Base-by-base conservation (phyloP, 768 basidiomycete genomes). In the Termitomyces sp. region DNA sequence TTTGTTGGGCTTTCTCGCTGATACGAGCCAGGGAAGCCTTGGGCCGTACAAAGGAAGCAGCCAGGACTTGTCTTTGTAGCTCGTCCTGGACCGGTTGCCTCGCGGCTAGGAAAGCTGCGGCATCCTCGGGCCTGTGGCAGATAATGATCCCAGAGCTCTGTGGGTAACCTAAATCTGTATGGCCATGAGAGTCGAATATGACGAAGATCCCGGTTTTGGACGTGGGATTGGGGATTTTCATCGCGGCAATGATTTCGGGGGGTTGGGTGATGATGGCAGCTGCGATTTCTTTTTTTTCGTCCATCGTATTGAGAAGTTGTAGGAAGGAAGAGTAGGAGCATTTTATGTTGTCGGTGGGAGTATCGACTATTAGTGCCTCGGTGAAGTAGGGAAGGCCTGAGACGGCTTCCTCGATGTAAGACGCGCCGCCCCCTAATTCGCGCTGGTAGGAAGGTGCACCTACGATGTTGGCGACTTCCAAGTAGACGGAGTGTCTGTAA, bases 341-440 rank as follows among this genome's bases (percentile, higher is more conserved):
- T 3, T 9, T 3, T 8, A 36, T 1, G 3, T n/a, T 6, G 7
- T 47, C 29, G 5, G 31, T 8, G 10, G 17, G 40, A 11, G 3
- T 9, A 25, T 5, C 8, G 45, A 14, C 10, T 1, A 25, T 11
- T 2, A 36, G 12, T 7, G 25, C 34, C 31, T 48, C 29, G 32
- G 1, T 46, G 32, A 56, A 56, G 43, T 56, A 56, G 11, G 56
- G 43, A 12, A 56, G 14, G 17, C 56, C 56, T 20, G 31, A 1
- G 7, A 36, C 9, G 8, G n/a, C 15, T 0, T 12, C 10, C 42
- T 10, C 9, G 20, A 7, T 2, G 25, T 0, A 9, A 11, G 10
- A 5, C 0, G 0, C 25, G 29, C n/a, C 4, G 8, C 11, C 9
- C 8, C 0, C 0, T 9, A 17, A 8, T 1, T 51, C 11, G 32